phyloP scores from a whole-genome alignment of 345 rosid genomes.

The Moricandia arvensis region DNA sequence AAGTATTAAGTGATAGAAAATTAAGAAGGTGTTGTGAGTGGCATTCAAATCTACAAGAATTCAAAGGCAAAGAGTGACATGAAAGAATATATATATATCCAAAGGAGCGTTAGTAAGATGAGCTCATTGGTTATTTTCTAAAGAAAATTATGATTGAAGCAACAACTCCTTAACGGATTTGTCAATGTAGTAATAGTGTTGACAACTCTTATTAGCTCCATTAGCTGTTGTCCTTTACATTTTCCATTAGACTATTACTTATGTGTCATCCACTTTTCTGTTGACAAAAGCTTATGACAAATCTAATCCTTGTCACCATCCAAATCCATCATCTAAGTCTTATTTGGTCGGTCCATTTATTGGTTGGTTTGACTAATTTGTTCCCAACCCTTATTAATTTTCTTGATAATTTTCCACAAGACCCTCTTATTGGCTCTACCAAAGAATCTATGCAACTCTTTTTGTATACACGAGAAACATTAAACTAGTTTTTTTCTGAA shows the following conservation, averaged over 20 bases:
- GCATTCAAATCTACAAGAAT: constrained; percentile 31
- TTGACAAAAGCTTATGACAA: constrained; percentile 19
- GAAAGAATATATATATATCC: neutral
- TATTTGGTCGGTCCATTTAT: constrained; percentile 21
- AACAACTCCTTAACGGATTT: constrained; percentile 27
- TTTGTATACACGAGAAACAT: neutral
- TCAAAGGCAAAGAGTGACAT: neutral
- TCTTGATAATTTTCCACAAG: neutral
- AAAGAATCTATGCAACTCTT: neutral
- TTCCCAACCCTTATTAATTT: neutral
- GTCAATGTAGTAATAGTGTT: constrained; percentile 24
- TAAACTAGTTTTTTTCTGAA: neutral
- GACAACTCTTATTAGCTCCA: constrained; percentile 29
- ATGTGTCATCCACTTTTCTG: constrained; percentile 37
- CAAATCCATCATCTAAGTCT: constrained; percentile 4
- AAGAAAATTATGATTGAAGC: neutral
- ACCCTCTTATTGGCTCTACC: neutral
- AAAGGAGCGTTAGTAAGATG: constrained; percentile 11
- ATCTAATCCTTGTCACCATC: constrained; percentile 25
- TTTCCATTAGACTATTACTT: constrained; percentile 31
- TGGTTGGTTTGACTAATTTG: constrained; percentile 15
- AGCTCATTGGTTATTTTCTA: constrained; percentile 5
- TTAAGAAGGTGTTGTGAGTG: constrained; percentile 20
- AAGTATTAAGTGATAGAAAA: neutral
- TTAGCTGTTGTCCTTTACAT: constrained; percentile 33